Percentiles rank a stretch among this genome's conserved stretches.
These are phyloP conservation scores for Angomonas deanei DNA, from an alignment of 208 protist species.

Conservation along the genomic window DNA sequence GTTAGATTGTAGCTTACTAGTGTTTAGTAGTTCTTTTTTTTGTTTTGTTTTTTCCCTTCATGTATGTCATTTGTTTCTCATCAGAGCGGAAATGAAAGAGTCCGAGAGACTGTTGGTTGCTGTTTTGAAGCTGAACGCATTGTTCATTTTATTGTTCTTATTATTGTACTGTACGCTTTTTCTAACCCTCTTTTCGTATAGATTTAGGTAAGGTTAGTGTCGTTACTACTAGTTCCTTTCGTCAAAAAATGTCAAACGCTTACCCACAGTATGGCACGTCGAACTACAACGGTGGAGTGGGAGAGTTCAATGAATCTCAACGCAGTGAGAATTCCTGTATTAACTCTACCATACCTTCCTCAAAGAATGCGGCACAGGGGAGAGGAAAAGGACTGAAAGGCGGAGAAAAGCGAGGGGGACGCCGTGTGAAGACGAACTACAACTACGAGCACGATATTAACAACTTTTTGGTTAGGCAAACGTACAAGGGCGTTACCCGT, in stretches of 20 bases:
- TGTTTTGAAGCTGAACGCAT: too few relatives aligned
- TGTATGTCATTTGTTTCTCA: conserved; percentile 7
- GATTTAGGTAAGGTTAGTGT: too few relatives aligned
- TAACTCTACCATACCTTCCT: too few relatives aligned
- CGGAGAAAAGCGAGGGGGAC: background rate
- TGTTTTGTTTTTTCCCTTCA: background rate
- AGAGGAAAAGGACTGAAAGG: background rate
- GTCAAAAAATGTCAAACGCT: too few relatives aligned
- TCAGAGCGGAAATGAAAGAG: too few relatives aligned
- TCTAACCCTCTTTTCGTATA: too few relatives aligned
- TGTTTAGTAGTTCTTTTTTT: background rate
- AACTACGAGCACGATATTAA: conserved; percentile 4
- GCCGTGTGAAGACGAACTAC: background rate
- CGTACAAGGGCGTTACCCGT: conserved; percentile 30
- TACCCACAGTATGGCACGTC: too few relatives aligned
- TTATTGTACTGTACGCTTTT: conserved; percentile 1
- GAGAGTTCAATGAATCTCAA: too few relatives aligned
- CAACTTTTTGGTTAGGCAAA: conserved; percentile 22
- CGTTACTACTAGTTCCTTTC: too few relatives aligned
- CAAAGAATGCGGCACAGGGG: background rate
- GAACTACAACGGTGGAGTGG: too few relatives aligned
- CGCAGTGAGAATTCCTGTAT: too few relatives aligned
- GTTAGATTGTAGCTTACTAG: background rate
- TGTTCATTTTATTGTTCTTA: background rate
- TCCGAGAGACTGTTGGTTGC: too few relatives aligned